These are phyloP conservation scores for Auricularia sp. DNA, from an alignment of 768 basidiomycete species.

Conservation along the genomic window DNA sequence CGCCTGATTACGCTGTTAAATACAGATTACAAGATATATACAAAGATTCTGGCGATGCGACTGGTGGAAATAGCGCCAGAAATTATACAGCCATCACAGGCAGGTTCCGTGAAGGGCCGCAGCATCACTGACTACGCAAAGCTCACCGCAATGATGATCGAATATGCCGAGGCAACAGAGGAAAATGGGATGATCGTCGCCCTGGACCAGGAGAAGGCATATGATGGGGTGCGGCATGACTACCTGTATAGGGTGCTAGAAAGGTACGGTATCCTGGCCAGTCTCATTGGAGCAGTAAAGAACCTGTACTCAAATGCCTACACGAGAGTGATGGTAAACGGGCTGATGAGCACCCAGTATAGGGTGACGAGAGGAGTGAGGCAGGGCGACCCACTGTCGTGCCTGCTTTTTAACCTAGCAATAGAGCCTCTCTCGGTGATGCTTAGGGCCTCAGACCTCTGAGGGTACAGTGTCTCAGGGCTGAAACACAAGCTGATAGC, in stretches of 20 bases:
- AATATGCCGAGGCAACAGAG: constrained; percentile 10
- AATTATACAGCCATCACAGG: constrained; percentile 27
- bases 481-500: constrained; percentile 15
- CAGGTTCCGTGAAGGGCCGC: constrained; percentile 28
- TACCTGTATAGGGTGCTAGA: constrained; percentile 11
- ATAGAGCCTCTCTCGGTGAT: constrained; percentile 31
- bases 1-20: constrained; percentile 19
- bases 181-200: constrained; percentile 10
- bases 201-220: constrained; percentile 15
- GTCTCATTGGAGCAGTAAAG: constrained; percentile 17
- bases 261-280: constrained; percentile 3
- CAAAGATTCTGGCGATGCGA: constrained; percentile 14
- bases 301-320: constrained; percentile 21
- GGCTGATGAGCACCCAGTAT: constrained; percentile 17
- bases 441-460: constrained; percentile 15
- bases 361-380: constrained; percentile 23
- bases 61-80: constrained; percentile 6
- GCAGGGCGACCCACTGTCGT: constrained; percentile 32
- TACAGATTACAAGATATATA: constrained; percentile 25
- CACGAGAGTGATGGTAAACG: constrained; percentile 26
- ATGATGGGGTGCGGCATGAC: constrained; percentile 13
- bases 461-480: constrained; percentile 14
- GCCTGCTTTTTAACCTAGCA: constrained; percentile 31
- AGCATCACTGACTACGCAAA: constrained; percentile 24
- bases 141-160: constrained; percentile 13